Evolutionary conservation across 2,329 filamentous ascomycete species (phyloP).

Genomic region (Clarireedia hainanense): DNA sequence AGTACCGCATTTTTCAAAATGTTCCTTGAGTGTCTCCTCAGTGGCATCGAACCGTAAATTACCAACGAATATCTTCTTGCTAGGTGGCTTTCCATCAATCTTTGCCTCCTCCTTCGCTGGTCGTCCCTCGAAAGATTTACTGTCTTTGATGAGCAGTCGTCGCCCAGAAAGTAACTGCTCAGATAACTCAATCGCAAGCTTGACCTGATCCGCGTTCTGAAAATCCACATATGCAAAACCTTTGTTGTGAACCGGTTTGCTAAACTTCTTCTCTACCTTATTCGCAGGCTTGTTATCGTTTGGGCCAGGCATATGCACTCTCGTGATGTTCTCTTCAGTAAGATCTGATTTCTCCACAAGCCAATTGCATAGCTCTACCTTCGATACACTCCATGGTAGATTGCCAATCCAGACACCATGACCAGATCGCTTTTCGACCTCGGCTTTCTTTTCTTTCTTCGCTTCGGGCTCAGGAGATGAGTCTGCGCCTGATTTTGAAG

Average conservation of each 20-base stretch:
- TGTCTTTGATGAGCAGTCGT: constrained; percentile 85
- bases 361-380: constrained; percentile 69
- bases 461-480: constrained; percentile 32
- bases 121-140: constrained; percentile 83
- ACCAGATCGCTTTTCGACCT: constrained; percentile 57
- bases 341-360: constrained; percentile 66
- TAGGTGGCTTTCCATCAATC: constrained; percentile 53
- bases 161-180: constrained; percentile 72
- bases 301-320: constrained; percentile 51
- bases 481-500: constrained; percentile 37
- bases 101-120: constrained; percentile 50
- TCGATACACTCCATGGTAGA: constrained; percentile 73
- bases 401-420: constrained; percentile 96
- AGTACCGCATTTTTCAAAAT: constrained; percentile 79
- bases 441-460: constrained; percentile 30
- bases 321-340: constrained; percentile 65
- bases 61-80: constrained; percentile 79
- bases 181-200: constrained; percentile 75
- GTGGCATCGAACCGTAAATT: constrained; percentile 79
- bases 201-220: constrained; percentile 52
- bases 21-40: constrained; percentile 69
- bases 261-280: constrained; percentile 25
- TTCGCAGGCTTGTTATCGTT: constrained; percentile 34
- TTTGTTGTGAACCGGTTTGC: constrained; percentile 51
- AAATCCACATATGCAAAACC: constrained; percentile 98